These are phyloP conservation scores for Nothomitra cinnamomea DNA, from an alignment of 2,329 filamentous ascomycete species.

Conservation along the genomic window DNA sequence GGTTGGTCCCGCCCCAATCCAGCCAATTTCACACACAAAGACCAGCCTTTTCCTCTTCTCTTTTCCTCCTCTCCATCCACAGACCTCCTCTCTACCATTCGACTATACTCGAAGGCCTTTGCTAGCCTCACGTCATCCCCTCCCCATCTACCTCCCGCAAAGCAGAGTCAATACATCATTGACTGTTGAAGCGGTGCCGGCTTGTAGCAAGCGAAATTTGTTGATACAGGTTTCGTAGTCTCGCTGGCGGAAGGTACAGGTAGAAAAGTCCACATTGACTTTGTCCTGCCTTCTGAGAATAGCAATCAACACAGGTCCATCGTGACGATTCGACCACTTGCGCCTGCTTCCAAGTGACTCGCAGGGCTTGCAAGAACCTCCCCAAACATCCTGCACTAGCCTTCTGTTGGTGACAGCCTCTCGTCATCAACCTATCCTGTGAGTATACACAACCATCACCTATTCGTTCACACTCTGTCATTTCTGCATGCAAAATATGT, in stretches of 20 bases:
- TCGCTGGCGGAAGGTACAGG: conserved; percentile 4
- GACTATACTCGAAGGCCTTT: background rate
- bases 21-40: background rate
- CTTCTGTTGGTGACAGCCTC: background rate
- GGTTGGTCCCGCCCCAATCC: background rate
- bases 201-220: conserved; percentile 4
- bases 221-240: conserved; percentile 1
- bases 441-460: background rate
- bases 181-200: conserved; percentile 1
- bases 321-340: background rate
- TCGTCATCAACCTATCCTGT: conserved; percentile 1
- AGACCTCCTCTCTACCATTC: background rate
- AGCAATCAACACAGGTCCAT: background rate
- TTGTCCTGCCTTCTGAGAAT: conserved; percentile 5
- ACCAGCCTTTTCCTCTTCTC: background rate
- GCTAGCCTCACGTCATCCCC: conserved; percentile 1
- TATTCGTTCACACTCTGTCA: background rate
- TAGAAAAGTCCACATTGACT: conserved; percentile 6
- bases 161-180: conserved; percentile 1
- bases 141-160: conserved; percentile 1
- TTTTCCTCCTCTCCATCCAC: background rate
- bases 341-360: background rate
- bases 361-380: background rate
- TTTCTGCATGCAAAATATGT: background rate
- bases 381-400: background rate